Conservation (phyloP, 768 basidiomycete species). For the Tubosaeta sp. region DNA sequence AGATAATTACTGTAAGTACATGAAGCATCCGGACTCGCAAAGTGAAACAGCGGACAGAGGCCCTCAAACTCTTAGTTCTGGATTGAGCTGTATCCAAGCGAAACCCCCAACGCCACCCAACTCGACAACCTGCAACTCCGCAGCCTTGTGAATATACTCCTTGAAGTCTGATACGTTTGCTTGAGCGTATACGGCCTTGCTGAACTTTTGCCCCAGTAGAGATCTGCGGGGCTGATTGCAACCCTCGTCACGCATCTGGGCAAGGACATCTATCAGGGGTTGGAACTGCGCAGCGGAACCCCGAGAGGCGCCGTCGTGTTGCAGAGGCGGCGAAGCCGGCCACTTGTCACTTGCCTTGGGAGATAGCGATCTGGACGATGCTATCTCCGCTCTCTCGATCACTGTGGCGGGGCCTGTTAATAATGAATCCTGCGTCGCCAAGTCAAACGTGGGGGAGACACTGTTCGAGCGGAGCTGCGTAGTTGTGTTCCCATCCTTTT, state of each 20-base stretch:
- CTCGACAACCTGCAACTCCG: constrained; percentile 35
- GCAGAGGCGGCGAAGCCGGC: not conserved
- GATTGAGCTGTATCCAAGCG: constrained; percentile 36
- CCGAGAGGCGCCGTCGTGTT: not conserved
- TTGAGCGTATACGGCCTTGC: constrained; percentile 31
- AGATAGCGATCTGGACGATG: not conserved
- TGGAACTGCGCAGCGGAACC: constrained; percentile 11
- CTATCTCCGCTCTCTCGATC: constrained; percentile 3
- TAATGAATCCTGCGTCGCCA: constrained; percentile 6
- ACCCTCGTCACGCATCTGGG: constrained; percentile 31
- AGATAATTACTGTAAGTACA: constrained; percentile 1
- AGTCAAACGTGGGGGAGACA: constrained; percentile 11
- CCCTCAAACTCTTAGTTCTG: constrained; percentile 18
- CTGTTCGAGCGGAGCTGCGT: not conserved
- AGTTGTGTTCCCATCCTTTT: not conserved
- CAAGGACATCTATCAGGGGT: constrained; percentile 33
- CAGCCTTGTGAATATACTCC: constrained; percentile 39
- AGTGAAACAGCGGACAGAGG: not conserved
- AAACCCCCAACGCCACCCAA: constrained; percentile 36
- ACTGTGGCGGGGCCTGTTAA: constrained; percentile 4
- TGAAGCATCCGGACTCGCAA: constrained; percentile 3
- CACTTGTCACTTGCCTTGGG: not conserved
- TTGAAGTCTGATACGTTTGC: constrained; percentile 40
- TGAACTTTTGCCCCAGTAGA: constrained; percentile 32
- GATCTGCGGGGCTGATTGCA: constrained; percentile 34